Evolutionary conservation across 257 asterid species (phyloP), one percentile per base, ranked within the genome.

Genomic region (Buddleja alternifolia): DNA sequence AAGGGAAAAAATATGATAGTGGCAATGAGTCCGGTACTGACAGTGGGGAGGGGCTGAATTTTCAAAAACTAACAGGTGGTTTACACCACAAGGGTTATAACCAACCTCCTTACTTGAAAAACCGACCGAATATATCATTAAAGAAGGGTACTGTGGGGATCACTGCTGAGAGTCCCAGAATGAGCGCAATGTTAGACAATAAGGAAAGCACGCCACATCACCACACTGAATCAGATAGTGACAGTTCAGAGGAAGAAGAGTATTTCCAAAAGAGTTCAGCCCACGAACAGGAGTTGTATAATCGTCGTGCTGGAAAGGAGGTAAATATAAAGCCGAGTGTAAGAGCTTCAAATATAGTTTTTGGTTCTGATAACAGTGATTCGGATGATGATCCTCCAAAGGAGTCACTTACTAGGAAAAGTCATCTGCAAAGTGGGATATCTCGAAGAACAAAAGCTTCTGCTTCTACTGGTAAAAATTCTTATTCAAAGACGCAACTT

Each of bases 41-140:
- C 48, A 66, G 66, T 36, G 82, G 72, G 42, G 82, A 42, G 46
- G 92, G 73, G 65, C 86, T 89, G 70, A 74, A 76, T 64, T 84
- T 82, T 66, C 83, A 73, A 29, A 85, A 70, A 73, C 78, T 89
- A 50, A 89, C 87, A 3, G 96, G 97, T 57, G 96, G 97, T 71
- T 63, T 89, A 23, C 84, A 86, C 58, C 96, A 89, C 40, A 92
- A 83, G 77, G 85, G 88, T 29, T 65, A 76, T 74, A 59, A 24
- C 23, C 79, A 25, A 37, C 86, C 84, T 40, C 82, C 84, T 62
- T 81, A 40, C 60, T 69, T 63, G 51, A 82, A 75, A 69, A 70
- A 66, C 60, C 79, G 53, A 71, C 56, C 67, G 40, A 81, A 77
- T 48, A 63, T 25, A 37, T 52, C 86, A 45, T 48, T 79, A 9